Base-by-base conservation (phyloP, 1,139 yeast species). In the Saccharomycopsis hybrid region DNA sequence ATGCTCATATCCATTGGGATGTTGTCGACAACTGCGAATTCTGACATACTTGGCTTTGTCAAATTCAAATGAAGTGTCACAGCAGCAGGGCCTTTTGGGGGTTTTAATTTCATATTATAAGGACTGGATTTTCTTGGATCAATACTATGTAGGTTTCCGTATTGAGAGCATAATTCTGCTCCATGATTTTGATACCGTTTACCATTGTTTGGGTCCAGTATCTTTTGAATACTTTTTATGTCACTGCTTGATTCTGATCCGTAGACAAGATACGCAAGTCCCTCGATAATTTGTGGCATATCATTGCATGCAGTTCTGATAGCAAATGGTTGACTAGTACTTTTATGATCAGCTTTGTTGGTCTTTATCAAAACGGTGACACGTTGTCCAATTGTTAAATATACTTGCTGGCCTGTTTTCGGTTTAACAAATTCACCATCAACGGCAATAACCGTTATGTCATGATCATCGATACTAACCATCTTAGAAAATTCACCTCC, bases 401-500 rank as follows among this genome's bases (percentile, higher is more conserved):
- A 59, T 5, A 63, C 44, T 42, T 62, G 67, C 41, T 65, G 60
- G 5, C 56, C 64, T 5, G 46, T 46, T 13, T 47, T 48, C 5
- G 73, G 72, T 18, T 58, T 43, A 11, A 65, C 59, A 49, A 62
- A 69, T 3, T 59, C 54, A 2, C 72, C 72, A 49, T 56, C 72
- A 9, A 68, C 60, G 4, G 69, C 69, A 25, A 69, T 57, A 2
- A 68, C 60, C 39, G 60, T 57, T 35, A 69, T 45, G 13, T 58
- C 58, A 50, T 69, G 73, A 48, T 64, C 69, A 51, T 69, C 73
- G 37, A 69, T 65, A 4, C 69, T 65, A 47, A 69, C 63, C 7
- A 63, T 59, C 55, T 67, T 66, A 38, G 65, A 62, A 52, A 62
- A 62, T 51, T 64, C 69, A 8, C 70, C 69, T 1, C 72, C 72